Conservation (phyloP, 768 basidiomycete genomes). For the Gloeostereum incarnatum region DNA sequence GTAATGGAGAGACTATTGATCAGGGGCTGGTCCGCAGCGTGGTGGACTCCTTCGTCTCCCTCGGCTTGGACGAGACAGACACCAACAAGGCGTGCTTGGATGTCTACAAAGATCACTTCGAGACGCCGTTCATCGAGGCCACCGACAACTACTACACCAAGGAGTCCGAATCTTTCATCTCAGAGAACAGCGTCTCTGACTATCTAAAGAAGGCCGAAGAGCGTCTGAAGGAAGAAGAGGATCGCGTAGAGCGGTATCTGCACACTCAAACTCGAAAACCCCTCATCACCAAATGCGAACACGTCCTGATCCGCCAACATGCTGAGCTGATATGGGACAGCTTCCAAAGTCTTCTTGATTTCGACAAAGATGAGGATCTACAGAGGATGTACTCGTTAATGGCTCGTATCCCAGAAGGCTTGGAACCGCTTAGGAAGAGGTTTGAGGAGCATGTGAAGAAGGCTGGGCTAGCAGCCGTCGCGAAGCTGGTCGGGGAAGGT, state of each 20-base stretch:
- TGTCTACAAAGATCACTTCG: constrained; percentile 88
- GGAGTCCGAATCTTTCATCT: constrained; percentile 87
- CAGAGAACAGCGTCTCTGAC: constrained; percentile 83
- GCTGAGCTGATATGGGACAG: constrained; percentile 83
- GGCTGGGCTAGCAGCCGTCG: constrained; percentile 75
- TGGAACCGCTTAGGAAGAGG: constrained; percentile 83
- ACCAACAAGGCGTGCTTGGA: constrained; percentile 90
- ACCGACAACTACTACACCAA: constrained; percentile 89
- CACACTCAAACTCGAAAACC: constrained; percentile 70
- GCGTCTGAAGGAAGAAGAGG: constrained; percentile 88
- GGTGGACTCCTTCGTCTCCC: constrained; percentile 89
- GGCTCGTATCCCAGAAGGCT: constrained; percentile 80
- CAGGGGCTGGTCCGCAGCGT: constrained; percentile 90
- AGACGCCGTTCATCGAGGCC: constrained; percentile 77
- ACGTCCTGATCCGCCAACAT: constrained; percentile 85
- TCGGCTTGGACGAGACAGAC: constrained; percentile 89
- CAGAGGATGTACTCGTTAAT: constrained; percentile 94
- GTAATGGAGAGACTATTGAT: constrained; percentile 92
- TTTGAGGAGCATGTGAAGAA: constrained; percentile 96
- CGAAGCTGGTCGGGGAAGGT: constrained; percentile 57
- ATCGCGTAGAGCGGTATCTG: constrained; percentile 89
- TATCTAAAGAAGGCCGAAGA: constrained; percentile 95
- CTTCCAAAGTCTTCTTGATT: constrained; percentile 85
- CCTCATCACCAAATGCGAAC: constrained; percentile 78
- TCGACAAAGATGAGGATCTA: constrained; percentile 90